Evolutionary conservation across 768 basidiomycete genomes (phyloP).

Genomic region (Lactarius psammicola): DNA sequence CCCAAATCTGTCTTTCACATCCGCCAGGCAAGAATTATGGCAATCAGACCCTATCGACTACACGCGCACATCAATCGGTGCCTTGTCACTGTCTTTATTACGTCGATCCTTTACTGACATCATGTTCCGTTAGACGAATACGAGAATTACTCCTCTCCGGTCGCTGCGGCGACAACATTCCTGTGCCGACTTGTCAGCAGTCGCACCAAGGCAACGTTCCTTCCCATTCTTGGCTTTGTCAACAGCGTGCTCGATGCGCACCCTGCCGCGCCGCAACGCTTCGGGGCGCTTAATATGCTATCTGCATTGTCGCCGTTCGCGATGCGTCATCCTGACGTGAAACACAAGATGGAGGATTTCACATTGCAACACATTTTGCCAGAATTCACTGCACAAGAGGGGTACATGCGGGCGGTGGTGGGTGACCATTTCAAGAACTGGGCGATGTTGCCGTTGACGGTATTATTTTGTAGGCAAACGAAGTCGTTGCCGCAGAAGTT

Average conservation of each 20-base stretch:
- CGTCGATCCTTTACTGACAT: constrained; percentile 8
- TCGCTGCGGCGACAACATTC: constrained; percentile 77
- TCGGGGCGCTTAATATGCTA: constrained; percentile 84
- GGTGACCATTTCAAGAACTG: constrained; percentile 34
- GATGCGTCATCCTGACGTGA: constrained; percentile 82
- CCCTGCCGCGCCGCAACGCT: constrained; percentile 62
- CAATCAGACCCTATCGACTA: constrained; percentile 82
- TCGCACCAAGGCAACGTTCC: constrained; percentile 78
- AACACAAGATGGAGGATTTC: constrained; percentile 74
- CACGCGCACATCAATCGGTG: constrained; percentile 71
- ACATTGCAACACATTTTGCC: constrained; percentile 71
- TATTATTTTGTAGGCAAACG: constrained; percentile 66
- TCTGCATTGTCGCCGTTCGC: constrained; percentile 74
- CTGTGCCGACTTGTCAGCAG: constrained; percentile 74
- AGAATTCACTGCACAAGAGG: constrained; percentile 61
- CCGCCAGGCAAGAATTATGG: constrained; percentile 67
- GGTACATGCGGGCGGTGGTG: constrained; percentile 77
- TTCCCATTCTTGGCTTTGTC: constrained; percentile 76
- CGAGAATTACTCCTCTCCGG: constrained; percentile 73
- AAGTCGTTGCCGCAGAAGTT: constrained; percentile 73
- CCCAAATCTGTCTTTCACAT: constrained; percentile 80
- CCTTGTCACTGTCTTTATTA: background rate
- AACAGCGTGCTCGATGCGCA: constrained; percentile 70
- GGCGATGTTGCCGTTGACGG: background rate
- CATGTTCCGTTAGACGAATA: constrained; percentile 66